A percentile compares a stretch with the other conserved stretches of the same genome.
Evolutionary conservation across 176 grass and related monocot species (phyloP).

Genomic region (Lolium perenne): DNA sequence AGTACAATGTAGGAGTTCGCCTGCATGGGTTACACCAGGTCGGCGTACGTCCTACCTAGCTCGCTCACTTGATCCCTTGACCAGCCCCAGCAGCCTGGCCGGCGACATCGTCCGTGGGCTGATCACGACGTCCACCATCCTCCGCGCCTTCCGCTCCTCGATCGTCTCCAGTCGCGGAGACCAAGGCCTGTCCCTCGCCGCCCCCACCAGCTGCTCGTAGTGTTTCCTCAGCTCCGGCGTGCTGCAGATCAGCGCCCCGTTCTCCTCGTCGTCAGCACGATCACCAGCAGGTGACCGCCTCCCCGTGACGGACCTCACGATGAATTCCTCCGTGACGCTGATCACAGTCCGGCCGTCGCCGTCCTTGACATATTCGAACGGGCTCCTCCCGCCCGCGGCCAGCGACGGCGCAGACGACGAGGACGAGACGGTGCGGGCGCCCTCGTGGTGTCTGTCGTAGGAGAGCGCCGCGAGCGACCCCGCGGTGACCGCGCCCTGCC

Average conservation of each 20-base stretch:
- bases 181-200: slow-evolving; percentile 61
- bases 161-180: slow-evolving; percentile 86
- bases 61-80: slow-evolving; percentile 26
- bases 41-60: background rate
- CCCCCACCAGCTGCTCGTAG: slow-evolving; percentile 76
- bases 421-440: background rate
- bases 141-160: slow-evolving; percentile 50
- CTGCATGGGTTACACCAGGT: background rate
- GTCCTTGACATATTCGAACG: slow-evolving; percentile 69
- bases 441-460: background rate
- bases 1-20: background rate
- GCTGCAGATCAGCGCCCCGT: slow-evolving; percentile 58
- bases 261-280: background rate
- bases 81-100: slow-evolving; percentile 53
- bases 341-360: slow-evolving; percentile 59
- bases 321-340: slow-evolving; percentile 67
- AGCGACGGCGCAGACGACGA: slow-evolving; percentile 9
- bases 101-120: slow-evolving; percentile 46
- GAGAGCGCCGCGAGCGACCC: slow-evolving; percentile 57
- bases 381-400: slow-evolving; percentile 30
- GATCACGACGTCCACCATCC: slow-evolving; percentile 1
- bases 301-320: slow-evolving; percentile 45
- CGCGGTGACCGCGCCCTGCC: slow-evolving; percentile 42
- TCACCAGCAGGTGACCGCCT: background rate
- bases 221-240: slow-evolving; percentile 92